These are phyloP conservation scores for Coemansia brasiliensis DNA, from an alignment of 192 early-diverging fungal species.

Conservation along the genomic window DNA sequence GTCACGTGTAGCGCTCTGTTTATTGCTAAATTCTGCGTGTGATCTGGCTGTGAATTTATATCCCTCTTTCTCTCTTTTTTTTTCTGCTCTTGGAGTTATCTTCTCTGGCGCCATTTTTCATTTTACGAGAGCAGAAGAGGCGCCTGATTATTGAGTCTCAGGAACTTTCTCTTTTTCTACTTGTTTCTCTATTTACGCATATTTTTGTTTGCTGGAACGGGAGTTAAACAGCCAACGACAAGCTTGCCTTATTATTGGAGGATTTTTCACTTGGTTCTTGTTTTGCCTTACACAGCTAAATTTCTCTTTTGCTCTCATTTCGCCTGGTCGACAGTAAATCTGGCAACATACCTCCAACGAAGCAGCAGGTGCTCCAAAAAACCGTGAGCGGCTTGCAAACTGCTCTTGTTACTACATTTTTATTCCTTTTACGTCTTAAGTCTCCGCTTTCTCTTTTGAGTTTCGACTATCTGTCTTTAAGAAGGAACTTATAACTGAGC, in stretches of 20 bases:
- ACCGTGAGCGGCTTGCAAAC: slow-evolving; percentile 2
- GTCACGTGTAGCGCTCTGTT: slow-evolving; percentile 27
- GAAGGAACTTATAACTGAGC: not conserved
- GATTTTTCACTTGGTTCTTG: too few species aligned
- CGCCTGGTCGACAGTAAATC: slow-evolving; percentile 16
- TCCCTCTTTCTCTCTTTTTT: slow-evolving; percentile 3
- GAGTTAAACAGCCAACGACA: too few species aligned
- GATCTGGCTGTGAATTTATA: slow-evolving; percentile 27
- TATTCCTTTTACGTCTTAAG: not conserved
- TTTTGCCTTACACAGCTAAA: too few species aligned
- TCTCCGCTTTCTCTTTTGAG: slow-evolving; percentile 4
- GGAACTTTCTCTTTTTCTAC: slow-evolving; percentile 3
- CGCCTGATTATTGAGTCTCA: not conserved
- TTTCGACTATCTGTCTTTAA: not conserved
- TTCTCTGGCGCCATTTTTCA: slow-evolving; percentile 3
- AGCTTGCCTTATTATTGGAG: too few species aligned
- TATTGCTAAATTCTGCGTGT: slow-evolving; percentile 21
- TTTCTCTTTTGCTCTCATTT: slow-evolving; percentile 2
- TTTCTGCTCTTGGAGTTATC: not conserved
- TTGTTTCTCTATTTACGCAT: slow-evolving; percentile 9
- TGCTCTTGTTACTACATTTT: slow-evolving; percentile 12
- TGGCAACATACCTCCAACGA: slow-evolving; percentile 8
- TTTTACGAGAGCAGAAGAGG: slow-evolving; percentile 1
- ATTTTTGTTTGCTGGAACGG: not conserved
- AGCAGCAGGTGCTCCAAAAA: slow-evolving; percentile 17